A percentile compares a stretch with the other conserved stretches of the same genome.
phyloP scores from a whole-genome alignment of 83 land plant species.

The Isoetes engelmannii region DNA sequence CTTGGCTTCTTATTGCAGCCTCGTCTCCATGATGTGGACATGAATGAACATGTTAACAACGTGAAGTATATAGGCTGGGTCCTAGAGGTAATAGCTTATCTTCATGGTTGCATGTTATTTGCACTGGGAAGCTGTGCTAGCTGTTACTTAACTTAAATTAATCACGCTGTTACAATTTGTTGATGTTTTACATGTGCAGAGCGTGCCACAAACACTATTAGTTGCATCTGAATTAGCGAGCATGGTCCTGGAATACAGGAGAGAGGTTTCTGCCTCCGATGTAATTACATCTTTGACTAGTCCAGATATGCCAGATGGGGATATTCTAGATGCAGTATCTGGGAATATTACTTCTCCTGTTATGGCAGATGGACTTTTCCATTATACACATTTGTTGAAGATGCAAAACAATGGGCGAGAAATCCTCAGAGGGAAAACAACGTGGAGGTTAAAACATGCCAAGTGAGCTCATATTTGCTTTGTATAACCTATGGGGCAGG shows the following conservation, averaged over 20 bases:
- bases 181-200: conserved; percentile 27
- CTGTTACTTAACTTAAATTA: no score
- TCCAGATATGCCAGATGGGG: conserved; percentile 16
- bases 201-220: conserved; percentile 50
- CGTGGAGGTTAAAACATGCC: conserved; percentile 43
- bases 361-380: not conserved
- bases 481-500: no score
- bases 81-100: conserved; percentile 42
- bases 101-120: not conserved
- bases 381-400: conserved; percentile 51
- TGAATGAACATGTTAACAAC: conserved; percentile 41
- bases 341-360: not conserved
- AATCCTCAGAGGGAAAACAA: conserved; percentile 52
- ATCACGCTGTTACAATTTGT: no score
- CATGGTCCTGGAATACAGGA: conserved; percentile 61
- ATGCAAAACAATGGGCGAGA: conserved; percentile 46
- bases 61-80: conserved; percentile 63
- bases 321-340: conserved; percentile 15
- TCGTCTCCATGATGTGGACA: conserved; percentile 56
- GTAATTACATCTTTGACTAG: conserved; percentile 52
- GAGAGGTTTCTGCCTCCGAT: conserved; percentile 54
- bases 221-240: conserved; percentile 46
- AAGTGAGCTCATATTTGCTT: no score
- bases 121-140: not conserved
- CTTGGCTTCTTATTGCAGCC: conserved; percentile 35